phyloP scores from a whole-genome alignment of 2,329 filamentous ascomycete genomes.

The Botrytis sinoallii region DNA sequence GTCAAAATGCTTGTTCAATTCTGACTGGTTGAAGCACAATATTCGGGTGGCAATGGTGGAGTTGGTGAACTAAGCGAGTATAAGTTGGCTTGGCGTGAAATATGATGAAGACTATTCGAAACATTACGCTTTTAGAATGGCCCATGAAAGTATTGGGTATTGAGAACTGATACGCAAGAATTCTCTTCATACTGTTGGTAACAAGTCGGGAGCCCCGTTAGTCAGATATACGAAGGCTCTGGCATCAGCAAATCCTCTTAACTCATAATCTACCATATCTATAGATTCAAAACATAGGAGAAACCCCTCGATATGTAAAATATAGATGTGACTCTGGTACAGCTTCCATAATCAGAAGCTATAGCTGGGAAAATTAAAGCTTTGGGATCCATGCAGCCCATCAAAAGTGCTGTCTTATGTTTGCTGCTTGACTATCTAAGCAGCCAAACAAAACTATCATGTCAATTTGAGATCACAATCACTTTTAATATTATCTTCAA shows the following conservation, averaged over 20 bases:
- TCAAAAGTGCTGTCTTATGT: neutral
- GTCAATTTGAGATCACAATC: neutral
- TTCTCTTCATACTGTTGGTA: neutral
- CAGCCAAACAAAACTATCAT: neutral
- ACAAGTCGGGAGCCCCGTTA: accelerated
- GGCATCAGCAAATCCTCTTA: neutral
- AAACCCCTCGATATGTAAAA: neutral
- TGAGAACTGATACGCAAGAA: neutral
- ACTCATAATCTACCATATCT: neutral
- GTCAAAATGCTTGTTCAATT: neutral
- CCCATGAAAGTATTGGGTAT: neutral
- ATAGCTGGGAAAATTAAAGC: too few relatives aligned
- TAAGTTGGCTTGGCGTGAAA: neutral
- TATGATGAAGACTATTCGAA: neutral
- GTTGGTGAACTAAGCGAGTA: neutral
- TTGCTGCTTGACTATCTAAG: neutral
- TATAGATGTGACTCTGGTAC: neutral
- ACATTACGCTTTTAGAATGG: too few relatives aligned
- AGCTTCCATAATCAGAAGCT: neutral
- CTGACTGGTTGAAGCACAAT: neutral
- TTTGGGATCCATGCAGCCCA: too few relatives aligned
- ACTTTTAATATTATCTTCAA: neutral
- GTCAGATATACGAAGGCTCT: neutral
- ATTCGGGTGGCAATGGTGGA: neutral
- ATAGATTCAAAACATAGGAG: neutral